Percentiles rank a stretch among this genome's conserved stretches.
Evolutionary conservation across 352 stramenopile species (phyloP).

Genomic region (Pythium insidiosum): DNA sequence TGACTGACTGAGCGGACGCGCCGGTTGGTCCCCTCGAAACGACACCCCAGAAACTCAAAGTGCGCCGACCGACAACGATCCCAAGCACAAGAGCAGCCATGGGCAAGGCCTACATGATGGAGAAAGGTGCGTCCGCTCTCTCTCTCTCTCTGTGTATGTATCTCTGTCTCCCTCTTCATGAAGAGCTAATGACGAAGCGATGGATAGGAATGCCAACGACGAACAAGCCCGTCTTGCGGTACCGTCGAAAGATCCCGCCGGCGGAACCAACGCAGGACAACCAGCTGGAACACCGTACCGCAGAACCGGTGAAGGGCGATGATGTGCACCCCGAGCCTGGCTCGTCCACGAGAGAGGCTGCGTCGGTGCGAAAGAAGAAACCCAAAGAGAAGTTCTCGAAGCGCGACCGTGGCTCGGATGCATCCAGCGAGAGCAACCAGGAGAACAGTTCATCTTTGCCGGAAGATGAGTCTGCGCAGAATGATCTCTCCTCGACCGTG

Average conservation of each 20-base stretch:
- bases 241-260: constrained; percentile 38
- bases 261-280: constrained; percentile 14
- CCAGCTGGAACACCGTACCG: constrained; percentile 12
- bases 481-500: not conserved
- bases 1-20: too few relatives aligned
- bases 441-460: constrained; percentile 8
- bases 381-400: constrained; percentile 4
- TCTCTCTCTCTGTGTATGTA: too few relatives aligned
- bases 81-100: too few relatives aligned
- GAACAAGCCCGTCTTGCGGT: constrained; percentile 28
- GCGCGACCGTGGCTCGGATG: not conserved
- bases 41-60: too few relatives aligned
- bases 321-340: not conserved
- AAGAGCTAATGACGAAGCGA: too few relatives aligned
- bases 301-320: constrained; percentile 2
- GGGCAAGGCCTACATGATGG: too few relatives aligned
- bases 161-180: too few relatives aligned
- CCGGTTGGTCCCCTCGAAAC: too few relatives aligned
- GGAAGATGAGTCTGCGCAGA: not conserved
- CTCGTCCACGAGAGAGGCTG: not conserved
- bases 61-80: too few relatives aligned
- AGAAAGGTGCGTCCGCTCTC: too few relatives aligned
- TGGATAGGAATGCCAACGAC: too few relatives aligned
- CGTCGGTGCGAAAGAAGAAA: constrained; percentile 16
- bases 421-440: constrained; percentile 8